Evolutionary conservation across 495 filamentous ascomycete species (phyloP).

Genomic region (Chaetomium cochliodes): DNA sequence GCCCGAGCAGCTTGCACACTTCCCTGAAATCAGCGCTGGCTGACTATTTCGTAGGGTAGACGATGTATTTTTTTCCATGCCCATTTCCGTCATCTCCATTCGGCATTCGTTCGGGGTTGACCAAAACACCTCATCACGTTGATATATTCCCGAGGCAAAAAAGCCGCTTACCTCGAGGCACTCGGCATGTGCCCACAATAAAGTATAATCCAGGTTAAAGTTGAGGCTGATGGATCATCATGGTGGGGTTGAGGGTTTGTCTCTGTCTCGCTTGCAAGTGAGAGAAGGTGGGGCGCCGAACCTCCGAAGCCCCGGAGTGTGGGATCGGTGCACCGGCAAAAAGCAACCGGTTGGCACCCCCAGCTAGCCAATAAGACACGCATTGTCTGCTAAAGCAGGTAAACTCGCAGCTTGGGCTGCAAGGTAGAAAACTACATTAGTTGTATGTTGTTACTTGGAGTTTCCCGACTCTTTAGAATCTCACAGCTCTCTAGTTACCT

Average conservation of each 20-base stretch:
- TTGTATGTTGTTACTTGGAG: no score
- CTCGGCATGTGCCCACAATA: conserved; percentile 8
- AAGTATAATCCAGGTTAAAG: background rate
- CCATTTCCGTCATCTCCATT: no score
- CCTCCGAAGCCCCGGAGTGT: conserved; percentile 1
- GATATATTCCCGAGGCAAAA: background rate
- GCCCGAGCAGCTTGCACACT: no score
- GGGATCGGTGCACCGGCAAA: background rate
- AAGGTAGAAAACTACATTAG: no score
- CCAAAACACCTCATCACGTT: conserved; percentile 4
- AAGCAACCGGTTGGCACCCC: background rate
- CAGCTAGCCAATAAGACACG: background rate
- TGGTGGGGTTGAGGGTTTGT: conserved; percentile 1
- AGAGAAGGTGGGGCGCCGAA: background rate
- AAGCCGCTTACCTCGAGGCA: background rate
- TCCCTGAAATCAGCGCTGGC: no score
- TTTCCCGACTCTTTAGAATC: no score
- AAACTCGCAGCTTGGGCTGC: background rate
- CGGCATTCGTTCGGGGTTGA: no score
- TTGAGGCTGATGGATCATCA: background rate
- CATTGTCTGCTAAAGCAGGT: background rate
- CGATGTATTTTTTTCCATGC: no score
- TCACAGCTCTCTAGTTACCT: no score
- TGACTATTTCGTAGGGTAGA: no score
- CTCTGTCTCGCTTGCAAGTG: background rate